These are phyloP conservation scores for Nymphaea thermarum DNA, from an alignment of 164 flowering plant species.

Conservation along the genomic window DNA sequence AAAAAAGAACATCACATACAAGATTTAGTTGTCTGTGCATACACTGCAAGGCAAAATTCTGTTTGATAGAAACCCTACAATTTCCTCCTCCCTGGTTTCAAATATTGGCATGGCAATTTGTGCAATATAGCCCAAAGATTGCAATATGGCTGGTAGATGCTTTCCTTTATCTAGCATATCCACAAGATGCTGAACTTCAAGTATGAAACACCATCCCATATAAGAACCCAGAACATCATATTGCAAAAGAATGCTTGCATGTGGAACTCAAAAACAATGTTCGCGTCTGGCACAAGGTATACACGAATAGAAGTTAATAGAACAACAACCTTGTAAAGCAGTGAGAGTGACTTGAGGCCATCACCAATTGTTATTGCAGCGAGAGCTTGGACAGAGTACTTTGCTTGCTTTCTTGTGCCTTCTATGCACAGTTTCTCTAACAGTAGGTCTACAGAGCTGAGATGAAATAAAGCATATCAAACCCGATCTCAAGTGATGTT, in stretches of 20 bases:
- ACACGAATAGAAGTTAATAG: neutral
- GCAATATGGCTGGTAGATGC: slow-evolving; percentile 83
- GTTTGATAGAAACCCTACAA: slow-evolving; percentile 53
- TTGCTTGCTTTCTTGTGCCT: slow-evolving; percentile 92
- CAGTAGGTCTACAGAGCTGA: slow-evolving; percentile 85
- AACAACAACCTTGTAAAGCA: slow-evolving; percentile 69
- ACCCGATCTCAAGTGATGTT: too few species aligned
- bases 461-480: slow-evolving; percentile 4
- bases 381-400: slow-evolving; percentile 94
- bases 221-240: slow-evolving; percentile 2
- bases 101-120: slow-evolving; percentile 92
- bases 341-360: slow-evolving; percentile 89
- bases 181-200: slow-evolving; percentile 67
- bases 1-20: too few species aligned
- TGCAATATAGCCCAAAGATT: slow-evolving; percentile 93
- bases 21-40: slow-evolving; percentile 11
- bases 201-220: slow-evolving; percentile 10
- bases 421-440: slow-evolving; percentile 84
- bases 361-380: slow-evolving; percentile 94
- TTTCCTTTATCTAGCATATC: slow-evolving; percentile 77
- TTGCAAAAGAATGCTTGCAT: too few species aligned
- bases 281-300: neutral
- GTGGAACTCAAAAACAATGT: too few species aligned
- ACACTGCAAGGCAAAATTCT: slow-evolving; percentile 54
- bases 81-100: slow-evolving; percentile 90